Evolutionary conservation across 257 asterid species (phyloP), one percentile per base, ranked within the genome.

Genomic region (Fraxinus anomala): DNA sequence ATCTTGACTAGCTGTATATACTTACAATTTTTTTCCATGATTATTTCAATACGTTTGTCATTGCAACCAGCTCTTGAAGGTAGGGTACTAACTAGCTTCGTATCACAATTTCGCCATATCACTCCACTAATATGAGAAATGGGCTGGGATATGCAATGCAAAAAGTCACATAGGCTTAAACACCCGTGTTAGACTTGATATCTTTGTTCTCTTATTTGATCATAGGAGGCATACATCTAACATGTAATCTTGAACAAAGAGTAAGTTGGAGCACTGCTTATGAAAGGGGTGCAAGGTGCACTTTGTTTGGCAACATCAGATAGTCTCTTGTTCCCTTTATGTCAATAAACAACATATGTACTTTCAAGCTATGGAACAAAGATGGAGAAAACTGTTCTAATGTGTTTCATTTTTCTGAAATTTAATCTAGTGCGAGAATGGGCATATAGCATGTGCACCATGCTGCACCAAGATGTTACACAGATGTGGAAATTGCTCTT

Each of bases 361-460:
- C 69, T 63, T 9, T 63, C 6, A 63, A 9, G 69, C 69, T 63
- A 10, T 24, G 69, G 34, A 26, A 63, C 69, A 24, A 61, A 1
- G 68, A 13, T 3, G 14, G 14, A 61, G 47, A 76, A 72, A 76
- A 36, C 36, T 40, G n/a, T 68, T 70, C 79, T 89, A 61, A 81
- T 51, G 31, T 71, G 42, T 59, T 68, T 72, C 68, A 21, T 81
- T 36, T 76, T 80, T 68, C 34, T 75, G 78, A 63, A 31, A 73
- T 63, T 71, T 67, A 65, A 65, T 75, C 49, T 74, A 92, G 97
- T 92, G 97, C 36, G 95, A 89, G 87, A 89, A 89, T 72, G 97
- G 97, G 79, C 97, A 92, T 72, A 71, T 92, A 83, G 91, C 96
- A 61, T 93, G 98, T 47, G 76, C 88, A 39, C 74, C 93, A 36